Base-by-base conservation (phyloP, 2,329 filamentous ascomycete genomes). In the Sphaerulina musiva region DNA sequence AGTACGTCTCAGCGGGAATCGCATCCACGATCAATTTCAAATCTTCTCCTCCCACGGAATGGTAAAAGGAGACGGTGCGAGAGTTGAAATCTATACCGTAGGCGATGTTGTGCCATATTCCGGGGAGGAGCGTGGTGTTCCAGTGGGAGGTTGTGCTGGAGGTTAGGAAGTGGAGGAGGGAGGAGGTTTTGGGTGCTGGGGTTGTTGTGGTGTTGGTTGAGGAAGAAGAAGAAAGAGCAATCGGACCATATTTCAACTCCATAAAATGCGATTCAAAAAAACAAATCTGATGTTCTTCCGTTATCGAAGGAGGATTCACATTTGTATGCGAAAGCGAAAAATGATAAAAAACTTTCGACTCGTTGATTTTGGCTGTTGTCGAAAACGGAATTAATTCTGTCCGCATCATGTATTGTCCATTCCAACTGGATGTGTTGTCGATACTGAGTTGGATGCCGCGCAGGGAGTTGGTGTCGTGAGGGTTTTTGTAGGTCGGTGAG, bases 381-480 rank as follows among this genome's bases (percentile, higher is more conserved):
- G 84, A 87, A 71, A 87, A 82, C 7, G 85, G 85, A 60, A 89
- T 89, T 56, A 89, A 73, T 72, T 89, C 86, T 0, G 83, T 87
- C 48, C 85, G 79, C 67, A 84, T 81, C 85, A 88, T 88, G 46
- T 70, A 80, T 66, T 87, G 83, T 20, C 81, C 82, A 69, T 88
- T 84, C 85, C 85, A 89, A 68, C 81, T 86, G 1, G 85, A 77
- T 1, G 80, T 84, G 63, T 70, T 68, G 63, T 76, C 76, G 58
- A 89, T 83, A 4, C 82, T 85, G 69, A 89, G 81, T 66, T 85
- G 84, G 61, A 80, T 81, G 14, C 85, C 86, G 69, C 86, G 80
- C 36, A 73, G 77, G 47, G 81, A 83, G 46, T 73, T 74, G 0
- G 73, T 74, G 68, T 87, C 84, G 61, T 78, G 78, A 0, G 83